phyloP scores from a whole-genome alignment of 768 basidiomycete species.

The Baorangia bicolor region DNA sequence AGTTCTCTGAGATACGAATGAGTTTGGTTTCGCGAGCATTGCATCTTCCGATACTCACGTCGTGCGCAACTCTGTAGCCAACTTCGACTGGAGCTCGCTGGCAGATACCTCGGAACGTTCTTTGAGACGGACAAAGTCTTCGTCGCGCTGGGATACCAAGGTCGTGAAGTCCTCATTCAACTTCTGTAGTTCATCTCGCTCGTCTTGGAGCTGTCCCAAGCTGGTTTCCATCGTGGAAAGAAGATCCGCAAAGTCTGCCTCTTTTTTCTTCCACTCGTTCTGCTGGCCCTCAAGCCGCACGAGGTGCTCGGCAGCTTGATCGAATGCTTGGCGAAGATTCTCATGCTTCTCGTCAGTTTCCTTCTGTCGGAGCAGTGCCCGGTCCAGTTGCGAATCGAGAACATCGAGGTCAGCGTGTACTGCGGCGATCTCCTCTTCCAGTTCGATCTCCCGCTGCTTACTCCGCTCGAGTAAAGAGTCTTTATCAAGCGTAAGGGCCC shows the following conservation, averaged over 20 bases:
- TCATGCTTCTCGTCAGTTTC: conserved; percentile 79
- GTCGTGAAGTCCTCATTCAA: conserved; percentile 68
- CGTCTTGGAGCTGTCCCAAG: conserved; percentile 54
- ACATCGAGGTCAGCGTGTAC: conserved; percentile 82
- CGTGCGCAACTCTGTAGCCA: conserved; percentile 61
- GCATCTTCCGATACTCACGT: conserved; percentile 44
- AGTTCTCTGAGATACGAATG: conserved; percentile 49
- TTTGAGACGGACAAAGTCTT: conserved; percentile 71
- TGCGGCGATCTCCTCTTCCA: conserved; percentile 81
- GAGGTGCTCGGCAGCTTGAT: conserved; percentile 84
- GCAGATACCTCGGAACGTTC: conserved; percentile 67
- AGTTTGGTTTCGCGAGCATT: neutral
- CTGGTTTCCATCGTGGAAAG: conserved; percentile 57
- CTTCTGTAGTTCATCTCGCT: conserved; percentile 63
- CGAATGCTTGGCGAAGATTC: conserved; percentile 67
- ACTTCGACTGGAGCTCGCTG: conserved; percentile 69
- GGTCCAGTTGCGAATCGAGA: conserved; percentile 82
- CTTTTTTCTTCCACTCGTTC: conserved; percentile 60
- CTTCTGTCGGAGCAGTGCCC: conserved; percentile 73
- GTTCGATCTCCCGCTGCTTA: conserved; percentile 79
- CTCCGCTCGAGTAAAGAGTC: conserved; percentile 78
- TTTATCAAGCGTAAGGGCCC: conserved; percentile 77
- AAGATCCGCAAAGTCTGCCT: conserved; percentile 60
- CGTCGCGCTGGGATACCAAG: conserved; percentile 70
- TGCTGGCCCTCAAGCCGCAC: conserved; percentile 78